Conservation (phyloP, 306 rosid species). For the Quercus agrifolia region DNA sequence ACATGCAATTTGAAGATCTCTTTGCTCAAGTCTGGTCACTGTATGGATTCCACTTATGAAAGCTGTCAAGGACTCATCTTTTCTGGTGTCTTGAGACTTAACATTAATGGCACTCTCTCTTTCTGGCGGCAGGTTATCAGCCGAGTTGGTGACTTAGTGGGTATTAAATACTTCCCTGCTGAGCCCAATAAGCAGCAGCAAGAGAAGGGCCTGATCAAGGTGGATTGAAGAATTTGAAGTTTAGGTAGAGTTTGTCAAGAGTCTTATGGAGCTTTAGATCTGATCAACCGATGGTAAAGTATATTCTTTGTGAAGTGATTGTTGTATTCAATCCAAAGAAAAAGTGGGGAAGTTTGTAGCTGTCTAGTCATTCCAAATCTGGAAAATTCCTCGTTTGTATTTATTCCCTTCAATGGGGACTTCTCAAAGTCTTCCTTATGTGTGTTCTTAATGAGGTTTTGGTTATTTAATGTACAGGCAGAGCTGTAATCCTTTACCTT, state of each 20-base stretch:
- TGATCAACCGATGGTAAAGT: background rate
- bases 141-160: constrained; percentile 74
- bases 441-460: background rate
- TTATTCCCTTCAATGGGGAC: background rate
- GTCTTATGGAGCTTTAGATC: background rate
- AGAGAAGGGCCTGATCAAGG: constrained; percentile 18
- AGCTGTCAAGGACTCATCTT: background rate
- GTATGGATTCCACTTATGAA: background rate
- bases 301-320: background rate
- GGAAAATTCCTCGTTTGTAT: background rate
- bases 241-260: background rate
- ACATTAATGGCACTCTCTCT: background rate
- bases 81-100: background rate
- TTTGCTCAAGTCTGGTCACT: background rate
- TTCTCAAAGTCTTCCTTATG: background rate
- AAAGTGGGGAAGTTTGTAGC: background rate
- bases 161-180: constrained; percentile 87
- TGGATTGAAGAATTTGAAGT: constrained; percentile 11
- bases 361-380: background rate
- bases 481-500: background rate
- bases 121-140: constrained; percentile 55
- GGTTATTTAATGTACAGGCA: background rate
- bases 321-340: background rate
- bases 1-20: background rate
- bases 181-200: constrained; percentile 54